Base-by-base conservation (phyloP, 306 rosid species). In the Lathyrus sativus region DNA sequence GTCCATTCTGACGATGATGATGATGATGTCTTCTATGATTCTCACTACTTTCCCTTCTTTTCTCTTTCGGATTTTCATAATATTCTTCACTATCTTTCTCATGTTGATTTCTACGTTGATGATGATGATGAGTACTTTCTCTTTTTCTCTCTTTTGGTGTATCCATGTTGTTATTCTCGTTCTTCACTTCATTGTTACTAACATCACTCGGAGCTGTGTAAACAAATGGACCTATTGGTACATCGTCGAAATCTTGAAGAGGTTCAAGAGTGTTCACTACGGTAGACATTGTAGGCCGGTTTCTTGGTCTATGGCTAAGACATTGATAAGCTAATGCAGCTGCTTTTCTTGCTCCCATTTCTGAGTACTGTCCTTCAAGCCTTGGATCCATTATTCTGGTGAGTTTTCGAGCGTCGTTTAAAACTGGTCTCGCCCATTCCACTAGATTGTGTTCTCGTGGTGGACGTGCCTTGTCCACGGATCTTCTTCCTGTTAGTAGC, bases 271-370 rank as follows among this genome's bases (percentile, higher is more conserved):
- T 84, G 17, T 79, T 72, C 28, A 95, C 97, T 43, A 95, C 99
- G 0, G 77, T 72, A 24, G 82, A 78, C 83, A 95, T 95, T 10
- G 89, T 31, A 2, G 99, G 97, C 17, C 99, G 77, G 8, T 77
- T 85, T 70, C 85, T 90, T 4, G 96, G 96, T 51, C 97, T 76
- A 73, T 95, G 87, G 85, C 99, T 95, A 6, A 95, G 75, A 70
- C 99, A 95, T 71, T 57, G 95, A 54, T 82, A 88, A 26, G 99
- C 99, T 80, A 95, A 80, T 76, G 97, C 85, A 1, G 99, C 99
- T 0, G 96, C 97, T 61, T 87, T 90, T 67, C 73, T 78, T 4
- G 96, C 95, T 4, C 97, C 99, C 0, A 68, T 44, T 66, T 95
- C 99, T 0, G 99, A 95, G 65, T 82, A 95, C 10, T 84, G 95